phyloP scores from a whole-genome alignment of 306 rosid genomes.

The Arachis stenosperma region DNA sequence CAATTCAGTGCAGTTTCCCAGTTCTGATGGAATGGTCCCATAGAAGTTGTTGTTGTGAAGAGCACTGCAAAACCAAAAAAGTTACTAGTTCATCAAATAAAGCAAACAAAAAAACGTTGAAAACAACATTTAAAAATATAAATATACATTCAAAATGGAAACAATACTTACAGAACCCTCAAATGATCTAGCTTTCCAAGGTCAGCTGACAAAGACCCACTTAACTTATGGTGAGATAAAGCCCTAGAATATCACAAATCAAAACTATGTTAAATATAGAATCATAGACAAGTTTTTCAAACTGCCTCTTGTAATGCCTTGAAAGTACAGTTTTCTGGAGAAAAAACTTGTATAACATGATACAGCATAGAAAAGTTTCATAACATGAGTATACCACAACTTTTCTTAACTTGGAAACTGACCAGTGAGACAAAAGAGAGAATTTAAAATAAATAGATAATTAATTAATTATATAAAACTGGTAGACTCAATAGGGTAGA shows the following conservation, averaged over 20 bases:
- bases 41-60: constrained; percentile 82
- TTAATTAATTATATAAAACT: neutral
- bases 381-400: neutral
- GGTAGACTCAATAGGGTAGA: constrained; percentile 9
- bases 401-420: constrained; percentile 15
- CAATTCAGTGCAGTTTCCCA: constrained; percentile 91
- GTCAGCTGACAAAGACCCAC: constrained; percentile 78
- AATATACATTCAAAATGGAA: constrained; percentile 17
- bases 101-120: constrained; percentile 12
- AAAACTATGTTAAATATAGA: constrained; percentile 39
- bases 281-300: constrained; percentile 27
- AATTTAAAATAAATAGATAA: neutral
- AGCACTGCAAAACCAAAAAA: constrained; percentile 55
- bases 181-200: constrained; percentile 87
- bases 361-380: neutral
- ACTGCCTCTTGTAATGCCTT: constrained; percentile 17
- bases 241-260: constrained; percentile 62
- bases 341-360: constrained; percentile 8
- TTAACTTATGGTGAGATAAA: constrained; percentile 72
- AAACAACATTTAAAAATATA: neutral
- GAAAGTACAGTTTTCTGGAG: constrained; percentile 11
- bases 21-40: constrained; percentile 84
- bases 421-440: constrained; percentile 5
- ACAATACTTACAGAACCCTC: constrained; percentile 73
- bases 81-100: constrained; percentile 39